Percentiles rank a stretch among this genome's conserved stretches.
Conservation (phyloP, 768 basidiomycete genomes). For the Trametopsis cervina region DNA sequence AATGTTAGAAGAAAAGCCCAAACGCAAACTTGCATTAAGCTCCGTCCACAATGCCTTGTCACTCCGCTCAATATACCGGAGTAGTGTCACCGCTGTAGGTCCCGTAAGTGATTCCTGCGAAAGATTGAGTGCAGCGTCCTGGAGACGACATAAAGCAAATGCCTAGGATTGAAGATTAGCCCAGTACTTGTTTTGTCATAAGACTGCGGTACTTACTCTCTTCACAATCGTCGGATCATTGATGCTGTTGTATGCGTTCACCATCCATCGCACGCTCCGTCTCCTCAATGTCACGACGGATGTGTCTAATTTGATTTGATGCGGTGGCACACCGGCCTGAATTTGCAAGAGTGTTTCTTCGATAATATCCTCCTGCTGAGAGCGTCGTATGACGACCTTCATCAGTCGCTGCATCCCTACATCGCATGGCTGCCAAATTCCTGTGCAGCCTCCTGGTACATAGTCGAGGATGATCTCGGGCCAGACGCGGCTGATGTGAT, state of each 20-base stretch:
- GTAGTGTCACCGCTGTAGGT: background rate
- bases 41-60: background rate
- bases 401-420: slow-evolving; percentile 27
- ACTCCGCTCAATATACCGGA: background rate
- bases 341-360: slow-evolving; percentile 22
- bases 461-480: slow-evolving; percentile 16
- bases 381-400: slow-evolving; percentile 27
- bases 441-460: slow-evolving; percentile 17
- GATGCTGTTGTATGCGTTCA: slow-evolving; percentile 24
- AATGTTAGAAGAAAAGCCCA: no score
- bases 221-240: slow-evolving; percentile 24
- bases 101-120: slow-evolving; percentile 2
- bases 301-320: slow-evolving; percentile 17
- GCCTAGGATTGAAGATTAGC: no score
- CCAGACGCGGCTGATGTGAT: slow-evolving; percentile 26
- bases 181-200: no score
- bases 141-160: background rate
- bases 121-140: background rate
- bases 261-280: slow-evolving; percentile 25
- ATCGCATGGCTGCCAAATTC: slow-evolving; percentile 18
- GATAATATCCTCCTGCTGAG: slow-evolving; percentile 30
- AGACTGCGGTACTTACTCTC: slow-evolving; percentile 24
- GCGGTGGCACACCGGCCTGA: slow-evolving; percentile 9
- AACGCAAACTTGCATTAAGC: no score
- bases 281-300: slow-evolving; percentile 18